Base-by-base conservation (phyloP, 768 basidiomycete species). In the Phylloporus rhodoxanthus region DNA sequence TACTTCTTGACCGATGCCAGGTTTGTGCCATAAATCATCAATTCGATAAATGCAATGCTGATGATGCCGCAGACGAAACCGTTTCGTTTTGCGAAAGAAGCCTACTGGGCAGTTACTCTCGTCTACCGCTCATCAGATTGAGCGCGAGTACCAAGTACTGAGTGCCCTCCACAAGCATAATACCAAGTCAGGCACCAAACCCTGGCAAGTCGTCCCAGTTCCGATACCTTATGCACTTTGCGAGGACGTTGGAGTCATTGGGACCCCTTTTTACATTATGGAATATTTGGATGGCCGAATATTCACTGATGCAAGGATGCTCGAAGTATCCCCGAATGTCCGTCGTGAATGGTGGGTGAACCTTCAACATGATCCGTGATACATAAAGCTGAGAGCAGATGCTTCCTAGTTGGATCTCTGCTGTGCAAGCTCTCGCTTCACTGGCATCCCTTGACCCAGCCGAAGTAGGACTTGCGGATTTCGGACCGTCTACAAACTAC, bases 201-300 rank as follows among this genome's bases (percentile, higher is more conserved):
- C 74, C 14, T 70, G 72, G 29, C 69, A 75, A 50, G 74, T 71
- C 28, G 83, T 97, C 13, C 95, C 94, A 1, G 82, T 96, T 1
- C 95, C 95, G 1, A 79, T 82, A 57, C 89, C 92, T 0, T 85
- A 87, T 52, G 74, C 82, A 21, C 72, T 97, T 1, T 97, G 95
- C 63, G 82, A 87, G 58, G 90, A 97, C 61, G 71, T 59, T 30
- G 60, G 70, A 3, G 77, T 97, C 34, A 75, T 95, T 17, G 95
- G 94, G 3, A 91, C 92, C 20, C 81, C 86, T 2, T 97, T 97
- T 70, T 98, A 96, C 64, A 77, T 97, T 39, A 98, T 99, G 95
- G 87, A 97, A 64, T 98, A 89, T 64, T 62, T 98, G 39, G 84
- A 95, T 19, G 95, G 95, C 1, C 79, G 96, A 41, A 94, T 97